These are phyloP conservation scores for Colletotrichum melonis DNA, from an alignment of 2,329 filamentous ascomycete genomes.

Conservation along the genomic window DNA sequence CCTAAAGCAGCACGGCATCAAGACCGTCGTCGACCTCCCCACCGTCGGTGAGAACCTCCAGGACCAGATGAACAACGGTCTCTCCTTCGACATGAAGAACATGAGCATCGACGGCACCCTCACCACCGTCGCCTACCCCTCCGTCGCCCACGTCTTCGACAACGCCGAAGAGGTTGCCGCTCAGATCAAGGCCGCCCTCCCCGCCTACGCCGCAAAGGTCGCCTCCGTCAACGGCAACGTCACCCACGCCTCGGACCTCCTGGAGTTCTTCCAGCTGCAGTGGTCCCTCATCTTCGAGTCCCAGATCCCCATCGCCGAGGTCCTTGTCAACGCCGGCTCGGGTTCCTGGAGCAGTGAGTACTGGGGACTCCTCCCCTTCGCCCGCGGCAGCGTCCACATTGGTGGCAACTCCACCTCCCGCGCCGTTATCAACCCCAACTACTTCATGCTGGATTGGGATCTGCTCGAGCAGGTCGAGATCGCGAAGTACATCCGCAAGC, in stretches of 20 bases:
- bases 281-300: constrained; percentile 59
- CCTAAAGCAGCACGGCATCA: constrained; percentile 54
- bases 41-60: constrained; percentile 66
- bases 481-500: constrained; percentile 43
- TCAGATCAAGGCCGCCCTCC: constrained; percentile 11
- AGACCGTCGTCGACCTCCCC: constrained; percentile 55
- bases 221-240: constrained; percentile 26
- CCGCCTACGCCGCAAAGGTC: constrained; percentile 21
- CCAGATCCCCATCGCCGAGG: constrained; percentile 58
- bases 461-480: constrained; percentile 42
- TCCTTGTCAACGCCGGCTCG: constrained; percentile 49
- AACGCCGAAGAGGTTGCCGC: constrained; percentile 40
- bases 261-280: constrained; percentile 55
- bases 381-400: constrained; percentile 55
- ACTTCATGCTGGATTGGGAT: constrained; percentile 50
- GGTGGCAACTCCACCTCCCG: constrained; percentile 43
- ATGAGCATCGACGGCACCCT: constrained; percentile 18
- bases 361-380: constrained; percentile 52
- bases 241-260: constrained; percentile 40
- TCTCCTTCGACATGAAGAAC: constrained; percentile 41
- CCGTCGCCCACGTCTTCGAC: constrained; percentile 27
- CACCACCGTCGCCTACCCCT: constrained; percentile 28
- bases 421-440: constrained; percentile 51
- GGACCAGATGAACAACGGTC: constrained; percentile 55
- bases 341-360: constrained; percentile 49